These are phyloP conservation scores for Fragosphaeria purpurea DNA, from an alignment of 2,329 filamentous ascomycete genomes.

Conservation along the genomic window DNA sequence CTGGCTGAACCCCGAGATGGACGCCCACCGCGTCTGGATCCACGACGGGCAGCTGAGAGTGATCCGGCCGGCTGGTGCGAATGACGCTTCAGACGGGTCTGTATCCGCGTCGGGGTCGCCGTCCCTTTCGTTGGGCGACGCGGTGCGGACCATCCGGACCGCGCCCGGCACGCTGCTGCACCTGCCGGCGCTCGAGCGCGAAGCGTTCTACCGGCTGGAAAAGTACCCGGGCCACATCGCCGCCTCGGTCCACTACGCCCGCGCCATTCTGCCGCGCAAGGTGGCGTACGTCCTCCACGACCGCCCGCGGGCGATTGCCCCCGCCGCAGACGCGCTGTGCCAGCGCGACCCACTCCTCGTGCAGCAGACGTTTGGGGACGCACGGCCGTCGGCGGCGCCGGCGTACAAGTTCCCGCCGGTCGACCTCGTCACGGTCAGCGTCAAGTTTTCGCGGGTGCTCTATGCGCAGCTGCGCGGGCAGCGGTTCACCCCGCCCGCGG, in stretches of 20 bases:
- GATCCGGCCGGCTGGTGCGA: not conserved
- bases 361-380: conserved; percentile 45
- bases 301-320: conserved; percentile 65
- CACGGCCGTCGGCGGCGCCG: not conserved
- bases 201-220: conserved; percentile 80
- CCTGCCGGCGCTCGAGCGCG: conserved; percentile 66
- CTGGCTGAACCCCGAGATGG: conserved; percentile 88
- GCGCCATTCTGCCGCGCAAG: conserved; percentile 67
- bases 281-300: conserved; percentile 70
- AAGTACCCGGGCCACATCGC: conserved; percentile 72
- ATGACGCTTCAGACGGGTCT: too few species aligned
- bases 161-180: conserved; percentile 53
- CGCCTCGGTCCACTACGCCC: conserved; percentile 65
- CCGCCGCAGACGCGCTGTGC: conserved; percentile 86
- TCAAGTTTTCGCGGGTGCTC: conserved; percentile 76
- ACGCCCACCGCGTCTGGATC: conserved; percentile 84
- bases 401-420: conserved; percentile 56
- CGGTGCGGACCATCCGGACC: conserved; percentile 49
- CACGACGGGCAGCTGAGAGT: conserved; percentile 44
- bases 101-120: conserved; percentile 20
- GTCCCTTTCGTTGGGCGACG: conserved; percentile 52
- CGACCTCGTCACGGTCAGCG: conserved; percentile 70
- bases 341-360: conserved; percentile 72
- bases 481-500: conserved; percentile 57
- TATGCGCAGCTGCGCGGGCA: conserved; percentile 88